Percentiles rank a stretch among this genome's conserved stretches.
Evolutionary conservation across 176 grass and related monocot species (phyloP).

Genomic region (Eleusine coracana): DNA sequence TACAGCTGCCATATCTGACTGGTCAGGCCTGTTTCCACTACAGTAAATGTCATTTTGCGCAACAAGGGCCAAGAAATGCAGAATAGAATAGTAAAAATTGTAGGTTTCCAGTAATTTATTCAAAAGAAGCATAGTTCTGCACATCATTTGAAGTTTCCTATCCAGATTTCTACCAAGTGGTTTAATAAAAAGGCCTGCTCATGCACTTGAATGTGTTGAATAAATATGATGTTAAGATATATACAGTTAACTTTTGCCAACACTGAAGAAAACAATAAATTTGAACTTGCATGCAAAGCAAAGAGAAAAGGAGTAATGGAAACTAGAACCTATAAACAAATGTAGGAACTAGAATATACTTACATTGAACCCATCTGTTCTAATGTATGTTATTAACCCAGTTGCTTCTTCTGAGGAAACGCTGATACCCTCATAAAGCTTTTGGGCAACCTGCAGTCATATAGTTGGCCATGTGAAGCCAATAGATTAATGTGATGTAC

Average conservation of each 20-base stretch:
- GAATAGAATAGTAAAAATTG: background rate
- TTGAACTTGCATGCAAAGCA: constrained; percentile 7
- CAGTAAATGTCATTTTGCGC: background rate
- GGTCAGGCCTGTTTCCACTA: background rate
- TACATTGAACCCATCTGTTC: constrained; percentile 98
- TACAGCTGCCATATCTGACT: background rate
- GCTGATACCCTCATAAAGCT: constrained; percentile 89
- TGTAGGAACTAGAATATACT: constrained; percentile 30
- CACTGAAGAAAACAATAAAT: background rate
- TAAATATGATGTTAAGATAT: constrained; percentile 14
- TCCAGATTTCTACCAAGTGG: background rate
- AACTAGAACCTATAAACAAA: constrained; percentile 26
- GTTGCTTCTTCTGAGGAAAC: constrained; percentile 86
- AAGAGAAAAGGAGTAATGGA: constrained; percentile 7
- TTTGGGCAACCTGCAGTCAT: constrained; percentile 83
- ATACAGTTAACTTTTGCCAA: constrained; percentile 13
- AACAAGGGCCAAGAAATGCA: background rate
- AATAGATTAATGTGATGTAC: constrained; percentile 15
- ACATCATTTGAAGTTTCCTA: background rate
- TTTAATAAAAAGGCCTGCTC: constrained; percentile 5
- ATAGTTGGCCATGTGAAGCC: constrained; percentile 21
- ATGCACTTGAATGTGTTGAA: constrained; percentile 7
- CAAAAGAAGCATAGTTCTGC: background rate
- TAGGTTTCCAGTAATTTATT: background rate
- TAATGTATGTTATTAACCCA: constrained; percentile 93